Base-by-base conservation (phyloP, 345 rosid species). In the Capsella bursapastoris region DNA sequence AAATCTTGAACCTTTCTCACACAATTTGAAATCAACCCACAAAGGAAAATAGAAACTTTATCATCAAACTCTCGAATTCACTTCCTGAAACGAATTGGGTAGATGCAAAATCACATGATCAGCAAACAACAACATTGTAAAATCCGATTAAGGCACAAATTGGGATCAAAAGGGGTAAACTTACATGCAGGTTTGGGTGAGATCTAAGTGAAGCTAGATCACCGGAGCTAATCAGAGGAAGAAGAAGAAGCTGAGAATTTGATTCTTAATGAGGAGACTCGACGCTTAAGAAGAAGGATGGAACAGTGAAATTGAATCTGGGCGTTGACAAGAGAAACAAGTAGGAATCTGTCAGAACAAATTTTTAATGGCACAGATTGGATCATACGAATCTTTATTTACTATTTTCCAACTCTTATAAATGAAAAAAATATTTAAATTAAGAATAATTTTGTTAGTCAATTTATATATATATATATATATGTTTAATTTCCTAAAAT, bases 261-360 rank as follows among this genome's bases (percentile, higher is more conserved):
- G 18, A 18, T 15, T 66, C 58, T 35, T 13, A 40, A 5, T 32
- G 62, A 56, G 27, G 47, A 43, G 76, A 71, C 11, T 16, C 47
- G 50, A 55, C 57, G 47, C 56, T 55, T 38, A 53, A 18, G 18
- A 22, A 40, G 40, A 38, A 28, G 43, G 47, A 62, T 55, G 78
- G 37, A 73, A 73, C 52, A 74, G 72, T 73, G 65, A 35, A 73
- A 63, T 44, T 12, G 51, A 41, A 32, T 11, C 7, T 5, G 48
- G 14, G 48, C 63, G 66, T 74, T 74, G 78, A 74, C 78, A 47
- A 35, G 57, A 64, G 47, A 44, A 40, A 64, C 70, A 56, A 28
- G 22, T 56, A 29, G 65, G 65, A 65, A 57, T 47, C 40, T 32
- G 74, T 57, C 34, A 44, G 64, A 57, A 29, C 48, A 25, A 40